Evolutionary conservation across 192 early-diverging fungal species (phyloP), one percentile per base, ranked within the genome.

Genomic region (Pilaira anomala): DNA sequence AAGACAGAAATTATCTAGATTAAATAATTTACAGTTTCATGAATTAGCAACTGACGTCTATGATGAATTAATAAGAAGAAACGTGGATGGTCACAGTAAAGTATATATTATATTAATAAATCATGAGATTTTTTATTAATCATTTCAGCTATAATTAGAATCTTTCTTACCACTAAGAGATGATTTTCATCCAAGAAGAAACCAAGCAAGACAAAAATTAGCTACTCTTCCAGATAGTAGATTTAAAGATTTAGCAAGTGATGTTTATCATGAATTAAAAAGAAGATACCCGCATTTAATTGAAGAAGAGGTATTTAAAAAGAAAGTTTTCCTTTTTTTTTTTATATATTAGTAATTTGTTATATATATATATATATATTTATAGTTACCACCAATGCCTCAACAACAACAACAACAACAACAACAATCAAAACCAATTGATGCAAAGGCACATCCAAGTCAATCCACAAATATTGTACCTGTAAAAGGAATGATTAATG

Each of bases 1-100:
- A 7, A 64, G 86, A 57, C 86, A 92, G 42, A 97, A 97, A 71
- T 77, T 98, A 11, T 81, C 82, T 12, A 80, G 87, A 45, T 77
- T 96, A 22, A 81, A 87, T 39, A 82, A 86, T 48, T 81, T 83
- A 60, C 95, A 98, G 72, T 93, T 97, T 76, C 85, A 91, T 66
- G 96, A 97, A 72, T 83, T 98, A n/a, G 83, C 89, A 28, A 94
- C 90, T 2, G 94, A 98, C 76, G 95, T 98, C 8, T 95, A 90
- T 75, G 96, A 98, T 76, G 96, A 98, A 71, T 81, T 96, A 71
- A 85, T 81, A 41, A 76, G 96, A 51, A 61, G 96, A 18, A 72
- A 65, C 45, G 13, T 58, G 56, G 57, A 45, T 79, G 87, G 72
- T 71, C 74, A 9, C 73, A 68, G 54, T 79, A 86, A 59, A 81